A percentile compares a stretch with the other conserved stretches of the same genome.
phyloP scores from a whole-genome alignment of 306 rosid genomes.

The Quercus robur region DNA sequence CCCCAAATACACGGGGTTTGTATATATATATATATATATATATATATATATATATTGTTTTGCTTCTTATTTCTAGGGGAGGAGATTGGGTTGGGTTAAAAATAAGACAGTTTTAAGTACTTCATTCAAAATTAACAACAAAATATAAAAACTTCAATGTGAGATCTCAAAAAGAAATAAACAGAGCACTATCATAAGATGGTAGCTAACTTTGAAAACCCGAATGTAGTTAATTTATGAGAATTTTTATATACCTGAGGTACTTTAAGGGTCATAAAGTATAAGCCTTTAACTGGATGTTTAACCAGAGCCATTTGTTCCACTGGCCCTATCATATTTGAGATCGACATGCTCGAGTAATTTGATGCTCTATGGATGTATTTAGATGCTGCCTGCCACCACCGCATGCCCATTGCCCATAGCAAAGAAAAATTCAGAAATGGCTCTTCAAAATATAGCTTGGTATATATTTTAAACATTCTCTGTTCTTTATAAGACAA shows the following conservation, averaged over 20 bases:
- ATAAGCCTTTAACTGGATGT: conserved; percentile 44
- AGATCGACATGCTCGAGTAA: conserved; percentile 44
- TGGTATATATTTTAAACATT: not conserved
- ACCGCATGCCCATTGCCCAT: not conserved
- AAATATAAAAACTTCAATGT: too few relatives aligned
- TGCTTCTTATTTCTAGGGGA: too few relatives aligned
- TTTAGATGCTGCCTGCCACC: conserved; percentile 42
- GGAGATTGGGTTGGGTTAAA: too few relatives aligned
- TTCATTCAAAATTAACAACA: too few relatives aligned
- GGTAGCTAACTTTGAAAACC: not conserved
- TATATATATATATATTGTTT: too few relatives aligned
- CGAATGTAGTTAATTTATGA: not conserved
- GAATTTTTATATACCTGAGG: conserved; percentile 52
- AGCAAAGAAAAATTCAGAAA: not conserved
- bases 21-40: too few relatives aligned
- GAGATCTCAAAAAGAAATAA: too few relatives aligned
- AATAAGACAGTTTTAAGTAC: too few relatives aligned
- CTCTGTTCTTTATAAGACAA: too few relatives aligned
- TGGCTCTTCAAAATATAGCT: too few relatives aligned
- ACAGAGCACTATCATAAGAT: too few relatives aligned
- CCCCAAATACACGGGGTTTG: too few relatives aligned
- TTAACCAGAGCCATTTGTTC: conserved; percentile 49
- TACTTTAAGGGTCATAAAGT: conserved; percentile 33
- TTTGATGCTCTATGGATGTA: conserved; percentile 31
- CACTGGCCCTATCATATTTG: conserved; percentile 53